Conservation (phyloP, 805 yeast genomes). For the Candida khao-thaluensis region DNA sequence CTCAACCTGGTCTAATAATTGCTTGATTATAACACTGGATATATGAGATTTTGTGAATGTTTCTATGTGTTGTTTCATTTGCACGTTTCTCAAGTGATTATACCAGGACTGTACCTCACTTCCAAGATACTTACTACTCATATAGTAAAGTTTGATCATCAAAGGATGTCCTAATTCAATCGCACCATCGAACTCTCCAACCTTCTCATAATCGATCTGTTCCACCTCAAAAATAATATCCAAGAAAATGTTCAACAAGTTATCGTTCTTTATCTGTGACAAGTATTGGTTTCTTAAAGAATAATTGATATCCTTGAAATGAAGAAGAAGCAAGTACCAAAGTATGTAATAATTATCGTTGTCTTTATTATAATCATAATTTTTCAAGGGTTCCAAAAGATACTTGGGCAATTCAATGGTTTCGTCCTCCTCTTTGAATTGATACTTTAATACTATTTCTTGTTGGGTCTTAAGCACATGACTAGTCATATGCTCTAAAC, state of each 20-base stretch:
- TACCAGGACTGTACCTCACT: conserved; percentile 68
- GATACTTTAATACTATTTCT: conserved; percentile 59
- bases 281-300: conserved; percentile 62
- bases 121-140: conserved; percentile 51
- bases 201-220: conserved; percentile 8
- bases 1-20: conserved; percentile 54
- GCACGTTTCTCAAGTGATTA: conserved; percentile 64
- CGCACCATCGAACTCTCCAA: not conserved
- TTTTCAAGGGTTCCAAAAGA: conserved; percentile 36
- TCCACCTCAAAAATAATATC: conserved; percentile 46
- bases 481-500: conserved; percentile 36
- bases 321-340: conserved; percentile 63
- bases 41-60: conserved; percentile 58
- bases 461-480: conserved; percentile 52
- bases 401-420: conserved; percentile 36
- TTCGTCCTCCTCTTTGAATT: conserved; percentile 42
- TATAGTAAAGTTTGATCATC: conserved; percentile 49
- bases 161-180: conserved; percentile 9
- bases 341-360: conserved; percentile 50
- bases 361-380: conserved; percentile 27
- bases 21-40: conserved; percentile 61
- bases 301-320: conserved; percentile 64
- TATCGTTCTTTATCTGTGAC: conserved; percentile 48
- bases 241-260: conserved; percentile 50
- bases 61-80: conserved; percentile 59